Percentiles rank a stretch among this genome's conserved stretches.
These are phyloP conservation scores for Glonium stellatum DNA, from an alignment of 495 filamentous ascomycete genomes.

Conservation along the genomic window DNA sequence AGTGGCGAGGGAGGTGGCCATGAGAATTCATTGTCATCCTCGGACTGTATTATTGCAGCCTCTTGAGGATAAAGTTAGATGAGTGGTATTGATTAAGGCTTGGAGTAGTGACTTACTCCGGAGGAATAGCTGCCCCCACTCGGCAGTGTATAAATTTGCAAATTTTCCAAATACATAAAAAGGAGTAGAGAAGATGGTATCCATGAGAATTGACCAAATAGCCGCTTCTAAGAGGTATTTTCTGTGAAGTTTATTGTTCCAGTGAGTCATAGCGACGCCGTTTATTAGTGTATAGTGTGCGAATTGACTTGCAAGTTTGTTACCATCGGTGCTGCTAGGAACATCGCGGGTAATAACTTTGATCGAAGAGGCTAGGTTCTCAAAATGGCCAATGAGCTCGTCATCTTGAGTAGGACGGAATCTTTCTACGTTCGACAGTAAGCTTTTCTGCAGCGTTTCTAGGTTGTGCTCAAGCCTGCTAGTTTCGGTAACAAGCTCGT, in stretches of 20 bases:
- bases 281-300: not conserved
- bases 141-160: not conserved
- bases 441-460: slow-evolving; percentile 3
- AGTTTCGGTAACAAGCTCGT: not conserved
- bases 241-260: not conserved
- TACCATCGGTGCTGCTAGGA: not conserved
- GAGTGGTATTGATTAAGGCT: not conserved
- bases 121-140: not conserved
- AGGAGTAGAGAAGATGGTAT: slow-evolving; percentile 4
- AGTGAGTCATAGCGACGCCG: not conserved
- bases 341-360: slow-evolving; percentile 7
- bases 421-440: slow-evolving; percentile 6
- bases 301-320: not conserved
- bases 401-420: slow-evolving; percentile 7
- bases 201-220: slow-evolving; percentile 15
- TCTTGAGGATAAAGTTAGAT: not conserved
- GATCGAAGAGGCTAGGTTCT: slow-evolving; percentile 3
- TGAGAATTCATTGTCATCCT: not conserved
- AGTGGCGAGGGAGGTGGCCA: not conserved
- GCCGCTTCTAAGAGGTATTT: slow-evolving; percentile 8
- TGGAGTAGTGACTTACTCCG: not conserved
- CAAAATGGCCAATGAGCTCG: not conserved
- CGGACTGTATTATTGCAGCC: not conserved
- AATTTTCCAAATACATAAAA: slow-evolving; percentile 8
- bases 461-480: not conserved